Evolutionary conservation across 2,329 filamentous ascomycete species (phyloP).

Genomic region (Ploettnerulaceae sp.): DNA sequence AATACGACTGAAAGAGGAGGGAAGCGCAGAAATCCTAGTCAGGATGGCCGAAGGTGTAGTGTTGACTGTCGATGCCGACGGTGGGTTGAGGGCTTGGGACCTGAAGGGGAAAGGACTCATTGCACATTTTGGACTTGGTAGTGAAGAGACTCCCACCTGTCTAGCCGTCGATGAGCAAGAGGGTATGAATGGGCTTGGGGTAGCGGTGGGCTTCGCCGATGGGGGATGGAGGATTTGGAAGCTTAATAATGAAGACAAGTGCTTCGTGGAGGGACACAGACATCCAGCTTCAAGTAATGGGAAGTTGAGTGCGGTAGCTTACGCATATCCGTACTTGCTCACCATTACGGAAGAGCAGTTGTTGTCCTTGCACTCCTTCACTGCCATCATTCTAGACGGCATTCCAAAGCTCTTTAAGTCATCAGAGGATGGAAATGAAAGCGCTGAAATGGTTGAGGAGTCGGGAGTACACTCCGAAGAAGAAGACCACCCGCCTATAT

Average conservation of each 20-base stretch:
- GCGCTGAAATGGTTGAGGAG: background rate
- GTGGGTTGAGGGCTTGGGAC: slow-evolving; percentile 75
- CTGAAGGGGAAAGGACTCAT: slow-evolving; percentile 59
- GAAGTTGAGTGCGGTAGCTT: slow-evolving; percentile 63
- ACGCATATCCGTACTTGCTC: slow-evolving; percentile 69
- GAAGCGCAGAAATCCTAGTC: slow-evolving; percentile 57
- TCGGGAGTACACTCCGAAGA: background rate
- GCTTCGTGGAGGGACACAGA: slow-evolving; percentile 20
- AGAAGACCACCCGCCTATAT: background rate
- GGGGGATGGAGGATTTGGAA: slow-evolving; percentile 69
- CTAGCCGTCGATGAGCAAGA: slow-evolving; percentile 58
- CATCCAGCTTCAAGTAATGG: slow-evolving; percentile 30
- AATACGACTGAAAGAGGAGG: slow-evolving; percentile 39
- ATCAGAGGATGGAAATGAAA: slow-evolving; percentile 9
- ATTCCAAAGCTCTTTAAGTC: slow-evolving; percentile 8
- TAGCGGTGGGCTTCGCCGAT: slow-evolving; percentile 66
- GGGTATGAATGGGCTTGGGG: slow-evolving; percentile 45
- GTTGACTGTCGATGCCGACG: slow-evolving; percentile 65
- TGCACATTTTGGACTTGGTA: slow-evolving; percentile 42
- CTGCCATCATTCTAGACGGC: slow-evolving; percentile 29
- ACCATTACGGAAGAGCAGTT: slow-evolving; percentile 71
- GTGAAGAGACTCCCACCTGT: slow-evolving; percentile 48
- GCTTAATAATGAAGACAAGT: slow-evolving; percentile 43
- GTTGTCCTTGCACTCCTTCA: slow-evolving; percentile 71
- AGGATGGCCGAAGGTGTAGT: slow-evolving; percentile 73